A percentile compares a stretch with the other conserved stretches of the same genome.
phyloP scores from a whole-genome alignment of 2,329 filamentous ascomycete species.

The Neodidymelliopsis sp. region DNA sequence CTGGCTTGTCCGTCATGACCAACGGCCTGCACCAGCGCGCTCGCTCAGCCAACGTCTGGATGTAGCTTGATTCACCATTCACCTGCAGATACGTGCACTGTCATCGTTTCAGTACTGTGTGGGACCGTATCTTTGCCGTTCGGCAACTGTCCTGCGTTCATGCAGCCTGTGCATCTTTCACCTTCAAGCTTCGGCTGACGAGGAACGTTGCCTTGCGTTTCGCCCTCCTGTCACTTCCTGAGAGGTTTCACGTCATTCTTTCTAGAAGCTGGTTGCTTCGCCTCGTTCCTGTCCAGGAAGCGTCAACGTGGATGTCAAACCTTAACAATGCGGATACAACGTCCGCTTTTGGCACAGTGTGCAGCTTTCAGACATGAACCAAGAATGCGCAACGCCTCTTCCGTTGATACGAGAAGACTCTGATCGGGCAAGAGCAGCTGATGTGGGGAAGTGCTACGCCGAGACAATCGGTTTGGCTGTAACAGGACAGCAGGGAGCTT shows the following conservation, averaged over 20 bases:
- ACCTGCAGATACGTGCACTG: constrained; percentile 23
- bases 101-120: constrained; percentile 32
- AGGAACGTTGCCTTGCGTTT: constrained; percentile 27
- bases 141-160: constrained; percentile 30
- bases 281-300: constrained; percentile 23
- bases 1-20: constrained; percentile 5
- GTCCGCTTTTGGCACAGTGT: constrained; percentile 21
- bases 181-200: constrained; percentile 24
- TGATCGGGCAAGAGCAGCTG: constrained; percentile 19
- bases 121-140: constrained; percentile 17
- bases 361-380: constrained; percentile 22
- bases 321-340: constrained; percentile 28
- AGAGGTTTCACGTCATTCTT: constrained; percentile 40
- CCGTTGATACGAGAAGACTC: constrained; percentile 15
- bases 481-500: constrained; percentile 23
- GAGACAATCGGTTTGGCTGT: constrained; percentile 34
- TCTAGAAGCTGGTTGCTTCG: constrained; percentile 37
- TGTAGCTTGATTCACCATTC: constrained; percentile 13
- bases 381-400: constrained; percentile 18
- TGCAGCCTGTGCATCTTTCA: constrained; percentile 35
- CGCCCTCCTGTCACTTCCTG: constrained; percentile 34
- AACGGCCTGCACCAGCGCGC: constrained; percentile 1
- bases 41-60: constrained; percentile 19
- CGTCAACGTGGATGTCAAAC: constrained; percentile 31
- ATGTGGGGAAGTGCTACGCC: constrained; percentile 29